Evolutionary conservation across 1,284 basidiomycete genomes (phyloP), one percentile per base, ranked within the genome.

Genomic region (Phellinidium pouzarii): DNA sequence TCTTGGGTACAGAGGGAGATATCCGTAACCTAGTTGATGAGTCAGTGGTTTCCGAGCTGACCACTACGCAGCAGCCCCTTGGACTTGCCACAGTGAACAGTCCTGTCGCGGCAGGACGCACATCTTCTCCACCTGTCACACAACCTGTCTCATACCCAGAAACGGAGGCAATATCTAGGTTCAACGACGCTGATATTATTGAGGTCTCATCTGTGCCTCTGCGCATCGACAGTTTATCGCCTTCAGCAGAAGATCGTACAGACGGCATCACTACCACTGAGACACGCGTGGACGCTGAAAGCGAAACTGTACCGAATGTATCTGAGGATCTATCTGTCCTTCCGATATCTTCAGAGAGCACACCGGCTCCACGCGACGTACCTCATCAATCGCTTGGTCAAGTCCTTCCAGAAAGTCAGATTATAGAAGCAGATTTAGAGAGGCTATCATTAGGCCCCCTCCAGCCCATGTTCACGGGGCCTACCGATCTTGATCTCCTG

Each of bases 401-500:
- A 36, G 8, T 20, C 2, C 23, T 17, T 8, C 9, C 8, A 19
- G 9, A 41, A 3, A 22, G 8, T 17, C 38, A 41, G 38, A 7
- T 9, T 17, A 7, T 19, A 22, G 38, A 22, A 19, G 12, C 34
- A 4, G 9, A 11, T 8, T 3, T 6, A 3, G 5, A 6, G 11
- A 26, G 12, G 17, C 20, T 8, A 17, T 36, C 22, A 5, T 14
- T 40, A n/a, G 25, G 17, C n/a, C 47, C 47, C 4, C 20, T 53
- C 9, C 27, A 23, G 22, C 51, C 51, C n/a, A 46, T 47, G 44
- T 48, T 53, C 17, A 53, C 51, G 23, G 51, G 51, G 4, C 37
- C 37, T 25, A 53, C 51, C 12, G 51, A 53, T 17, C 22, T 53
- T 7, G 51, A 54, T 27, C 25, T 54, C 27, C 42, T 50, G 9